Evolutionary conservation across 2,329 filamentous ascomycete genomes (phyloP).

Genomic region (Dendryphion nanum): DNA sequence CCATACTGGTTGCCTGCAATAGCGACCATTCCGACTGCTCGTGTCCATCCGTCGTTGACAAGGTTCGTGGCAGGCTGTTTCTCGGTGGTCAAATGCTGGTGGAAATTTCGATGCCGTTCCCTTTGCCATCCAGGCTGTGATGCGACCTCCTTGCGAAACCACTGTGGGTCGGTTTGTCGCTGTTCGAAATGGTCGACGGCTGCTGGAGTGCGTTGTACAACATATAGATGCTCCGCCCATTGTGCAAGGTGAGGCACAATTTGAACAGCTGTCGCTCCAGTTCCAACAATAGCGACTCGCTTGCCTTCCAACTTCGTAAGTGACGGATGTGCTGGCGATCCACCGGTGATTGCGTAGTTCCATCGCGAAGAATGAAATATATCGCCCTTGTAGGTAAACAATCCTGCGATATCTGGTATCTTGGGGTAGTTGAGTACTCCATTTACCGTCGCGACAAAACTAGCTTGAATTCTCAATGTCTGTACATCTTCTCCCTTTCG

Average conservation of each 20-base stretch:
- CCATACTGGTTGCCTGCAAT: slow-evolving; percentile 41
- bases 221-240: slow-evolving; percentile 52
- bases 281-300: slow-evolving; percentile 35
- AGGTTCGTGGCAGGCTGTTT: slow-evolving; percentile 40
- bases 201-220: slow-evolving; percentile 56
- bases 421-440: slow-evolving; percentile 45
- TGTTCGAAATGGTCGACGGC: slow-evolving; percentile 35
- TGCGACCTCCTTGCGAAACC: slow-evolving; percentile 40
- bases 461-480: slow-evolving; percentile 7
- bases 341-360: slow-evolving; percentile 45
- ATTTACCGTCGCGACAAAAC: slow-evolving; percentile 10
- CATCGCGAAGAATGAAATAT: slow-evolving; percentile 47
- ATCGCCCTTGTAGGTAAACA: slow-evolving; percentile 39
- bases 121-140: slow-evolving; percentile 48
- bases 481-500: slow-evolving; percentile 5
- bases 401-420: slow-evolving; percentile 34
- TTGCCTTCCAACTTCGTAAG: slow-evolving; percentile 35
- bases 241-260: slow-evolving; percentile 42
- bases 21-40: slow-evolving; percentile 21
- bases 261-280: slow-evolving; percentile 33
- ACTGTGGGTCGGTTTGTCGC: slow-evolving; percentile 41
- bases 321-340: slow-evolving; percentile 23
- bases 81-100: slow-evolving; percentile 33
- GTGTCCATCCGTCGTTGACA: slow-evolving; percentile 51
- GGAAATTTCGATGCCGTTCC: slow-evolving; percentile 45